These are phyloP conservation scores for Rhodamnia rubescens DNA, from an alignment of 345 rosid species.

Conservation along the genomic window DNA sequence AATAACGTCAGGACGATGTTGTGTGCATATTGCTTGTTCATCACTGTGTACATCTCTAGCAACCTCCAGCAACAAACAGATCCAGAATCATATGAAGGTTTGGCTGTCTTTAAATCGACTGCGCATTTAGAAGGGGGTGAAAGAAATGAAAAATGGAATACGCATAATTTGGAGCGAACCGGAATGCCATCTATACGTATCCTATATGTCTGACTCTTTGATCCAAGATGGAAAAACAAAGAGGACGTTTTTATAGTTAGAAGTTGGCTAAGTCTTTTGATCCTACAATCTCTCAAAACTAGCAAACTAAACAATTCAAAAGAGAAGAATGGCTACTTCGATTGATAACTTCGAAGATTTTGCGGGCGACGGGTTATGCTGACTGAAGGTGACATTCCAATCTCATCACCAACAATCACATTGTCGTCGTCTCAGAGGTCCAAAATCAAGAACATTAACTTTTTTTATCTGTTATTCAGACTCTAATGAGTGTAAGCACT, in stretches of 20 bases:
- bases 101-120: too few relatives aligned
- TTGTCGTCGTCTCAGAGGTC: background rate
- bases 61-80: too few relatives aligned
- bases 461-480: background rate
- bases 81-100: too few relatives aligned
- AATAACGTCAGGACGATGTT: too few relatives aligned
- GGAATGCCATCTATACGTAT: background rate
- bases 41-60: too few relatives aligned
- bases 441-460: background rate
- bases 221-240: background rate
- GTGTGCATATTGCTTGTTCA: too few relatives aligned
- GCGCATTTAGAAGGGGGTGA: background rate
- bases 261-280: background rate
- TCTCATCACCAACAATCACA: background rate
- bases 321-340: background rate
- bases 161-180: background rate
- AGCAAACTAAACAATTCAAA: background rate
- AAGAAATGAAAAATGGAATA: background rate
- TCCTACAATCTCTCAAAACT: background rate
- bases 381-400: background rate
- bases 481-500: background rate
- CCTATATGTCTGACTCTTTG: background rate
- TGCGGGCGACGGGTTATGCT: background rate
- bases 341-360: background rate
- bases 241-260: background rate